Evolutionary conservation across 140 eudicot species (phyloP), one percentile per base, ranked within the genome.

Genomic region (Cichorium intybus): DNA sequence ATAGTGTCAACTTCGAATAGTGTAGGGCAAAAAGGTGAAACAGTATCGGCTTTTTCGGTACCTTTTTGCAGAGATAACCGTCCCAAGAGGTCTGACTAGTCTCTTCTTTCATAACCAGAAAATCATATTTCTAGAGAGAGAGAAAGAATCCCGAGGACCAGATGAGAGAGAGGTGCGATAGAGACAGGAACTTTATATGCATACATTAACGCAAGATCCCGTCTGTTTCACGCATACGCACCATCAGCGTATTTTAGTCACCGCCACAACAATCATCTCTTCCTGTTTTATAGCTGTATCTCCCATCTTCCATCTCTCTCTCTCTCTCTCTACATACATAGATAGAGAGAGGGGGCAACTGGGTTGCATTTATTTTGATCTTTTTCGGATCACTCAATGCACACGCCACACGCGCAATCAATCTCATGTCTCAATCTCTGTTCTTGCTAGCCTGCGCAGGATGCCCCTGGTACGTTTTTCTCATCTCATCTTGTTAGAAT

Each of bases 41-140:
- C 9, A 29, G 7, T 24, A 49, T 50, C 59, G 64, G 52, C 24
- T 17, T 67, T 59, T 62, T 57, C 56, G 53, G 47, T 28, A 28
- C 62, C 62, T 56, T 74, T 73, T 74, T 74, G 74, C 75, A 60
- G 73, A 29, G 72, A 48, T 74, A 73, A 64, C 78, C 78, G 78
- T 73, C 78, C 46, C 72, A 47, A 73, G 58, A 66, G 73, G 52
- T 34, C 68, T 66, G 75, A 56, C 74, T 21, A 18, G 35, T 49
- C 79, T 60, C 67, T 24, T 64, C 46, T 73, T 56, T 59, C 75
- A 51, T 75, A 68, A 60, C 80, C 57, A 52, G 56, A 75, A 68
- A 26, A 67, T 68, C 74, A 64, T 55, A 58, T 56, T 20, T 37
- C 21, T 16, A 60, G 43, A 46, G 46, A 63, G 56, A 26, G 63